Percentiles rank a stretch among this genome's conserved stretches.
Conservation (phyloP, 2,329 filamentous ascomycete genomes). For the Penicillium carneum region DNA sequence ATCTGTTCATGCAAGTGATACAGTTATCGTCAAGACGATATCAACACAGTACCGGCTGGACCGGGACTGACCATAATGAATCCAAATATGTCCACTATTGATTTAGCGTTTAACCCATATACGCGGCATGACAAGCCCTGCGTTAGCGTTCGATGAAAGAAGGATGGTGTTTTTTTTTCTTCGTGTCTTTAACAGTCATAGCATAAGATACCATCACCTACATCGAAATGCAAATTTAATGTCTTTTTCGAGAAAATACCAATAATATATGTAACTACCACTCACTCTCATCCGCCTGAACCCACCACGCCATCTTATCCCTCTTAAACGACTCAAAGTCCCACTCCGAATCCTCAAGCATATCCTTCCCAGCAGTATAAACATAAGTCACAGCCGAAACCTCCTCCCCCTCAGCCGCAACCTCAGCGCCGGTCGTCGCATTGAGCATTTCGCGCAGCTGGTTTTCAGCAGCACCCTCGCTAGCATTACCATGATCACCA, state of each 20-base stretch:
- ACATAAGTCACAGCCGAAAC: conserved; percentile 70
- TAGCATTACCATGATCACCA: not conserved
- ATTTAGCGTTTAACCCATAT: conserved; percentile 1
- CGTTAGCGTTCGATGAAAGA: not conserved
- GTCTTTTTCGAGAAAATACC: not conserved
- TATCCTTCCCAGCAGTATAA: conserved; percentile 57
- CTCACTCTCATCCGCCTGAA: conserved; percentile 56
- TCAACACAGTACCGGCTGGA: conserved; percentile 4
- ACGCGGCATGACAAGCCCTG: not conserved
- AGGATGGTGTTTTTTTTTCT: not conserved
- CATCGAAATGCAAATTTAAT: conserved; percentile 12
- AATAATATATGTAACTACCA: conserved; percentile 33
- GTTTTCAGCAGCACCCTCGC: conserved; percentile 42
- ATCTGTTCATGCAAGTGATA: not conserved
- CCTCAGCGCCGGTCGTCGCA: conserved; percentile 61
- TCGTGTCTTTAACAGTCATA: not conserved
- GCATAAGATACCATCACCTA: conserved; percentile 38
- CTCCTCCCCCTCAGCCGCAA: conserved; percentile 55
- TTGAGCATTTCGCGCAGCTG: conserved; percentile 51
- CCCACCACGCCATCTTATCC: conserved; percentile 73
- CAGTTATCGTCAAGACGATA: not conserved
- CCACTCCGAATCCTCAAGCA: conserved; percentile 79
- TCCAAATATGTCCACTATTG: conserved; percentile 6
- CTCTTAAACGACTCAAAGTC: conserved; percentile 82
- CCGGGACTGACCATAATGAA: not conserved